A percentile compares a stretch with the other conserved stretches of the same genome.
Evolutionary conservation across 768 basidiomycete genomes (phyloP).

Genomic region (Suillus sp.): DNA sequence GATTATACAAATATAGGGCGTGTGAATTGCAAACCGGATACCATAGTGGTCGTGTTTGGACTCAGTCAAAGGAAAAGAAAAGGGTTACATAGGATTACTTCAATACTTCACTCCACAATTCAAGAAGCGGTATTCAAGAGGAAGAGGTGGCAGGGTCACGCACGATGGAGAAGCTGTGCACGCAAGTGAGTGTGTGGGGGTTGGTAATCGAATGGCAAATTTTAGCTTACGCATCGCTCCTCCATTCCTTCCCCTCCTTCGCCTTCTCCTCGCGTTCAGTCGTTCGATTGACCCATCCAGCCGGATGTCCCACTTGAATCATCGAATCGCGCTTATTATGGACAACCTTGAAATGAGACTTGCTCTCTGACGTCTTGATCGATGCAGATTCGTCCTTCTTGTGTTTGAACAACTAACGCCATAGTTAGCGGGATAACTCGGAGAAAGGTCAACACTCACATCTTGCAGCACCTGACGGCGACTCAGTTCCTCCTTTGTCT

Average conservation of each 20-base stretch:
- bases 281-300: slow-evolving; percentile 71
- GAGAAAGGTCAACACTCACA: slow-evolving; percentile 35
- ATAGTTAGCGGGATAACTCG: neutral
- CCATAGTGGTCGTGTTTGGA: neutral
- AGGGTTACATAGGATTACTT: neutral
- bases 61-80: neutral
- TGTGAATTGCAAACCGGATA: neutral
- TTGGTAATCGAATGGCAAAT: slow-evolving; percentile 5
- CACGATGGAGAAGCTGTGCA: neutral
- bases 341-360: slow-evolving; percentile 82
- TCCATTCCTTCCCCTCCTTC: slow-evolving; percentile 50
- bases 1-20: neutral
- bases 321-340: slow-evolving; percentile 69
- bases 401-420: slow-evolving; percentile 55
- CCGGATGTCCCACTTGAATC: slow-evolving; percentile 63
- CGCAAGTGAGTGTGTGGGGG: neutral
- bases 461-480: slow-evolving; percentile 61
- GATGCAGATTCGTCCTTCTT: slow-evolving; percentile 52
- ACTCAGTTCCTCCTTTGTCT: slow-evolving; percentile 40
- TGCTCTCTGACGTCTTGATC: slow-evolving; percentile 41
- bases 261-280: slow-evolving; percentile 45
- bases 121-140: neutral
- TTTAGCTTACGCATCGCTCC: slow-evolving; percentile 46
- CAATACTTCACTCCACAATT: neutral
- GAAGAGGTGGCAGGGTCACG: neutral